Conservation (phyloP, 2,329 filamentous ascomycete genomes). For the Rhinocladiella mackenziei region DNA sequence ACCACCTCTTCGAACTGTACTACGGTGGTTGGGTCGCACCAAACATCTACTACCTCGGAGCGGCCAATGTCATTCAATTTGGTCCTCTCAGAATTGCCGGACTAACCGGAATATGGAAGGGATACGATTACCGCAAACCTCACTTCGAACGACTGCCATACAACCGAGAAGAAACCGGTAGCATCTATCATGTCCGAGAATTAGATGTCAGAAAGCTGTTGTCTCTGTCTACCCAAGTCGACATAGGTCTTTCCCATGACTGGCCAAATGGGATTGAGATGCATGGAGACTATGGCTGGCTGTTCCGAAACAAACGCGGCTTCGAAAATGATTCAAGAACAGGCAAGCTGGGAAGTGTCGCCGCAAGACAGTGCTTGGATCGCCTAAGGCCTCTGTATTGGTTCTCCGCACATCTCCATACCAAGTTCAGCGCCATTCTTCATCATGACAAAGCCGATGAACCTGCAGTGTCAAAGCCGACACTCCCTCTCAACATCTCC, state of each 20-base stretch:
- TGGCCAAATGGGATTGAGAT: conserved; percentile 85
- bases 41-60: conserved; percentile 95
- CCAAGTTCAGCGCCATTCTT: conserved; percentile 70
- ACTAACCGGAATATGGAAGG: conserved; percentile 93
- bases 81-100: conserved; percentile 84
- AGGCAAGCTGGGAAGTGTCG: conserved; percentile 72
- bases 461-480: background rate
- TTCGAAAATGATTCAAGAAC: conserved; percentile 72
- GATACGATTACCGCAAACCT: conserved; percentile 75
- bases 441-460: conserved; percentile 41
- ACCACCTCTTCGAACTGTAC: conserved; percentile 85
- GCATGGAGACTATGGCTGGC: conserved; percentile 62
- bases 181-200: conserved; percentile 86
- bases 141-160: conserved; percentile 88
- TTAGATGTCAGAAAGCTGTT: conserved; percentile 86
- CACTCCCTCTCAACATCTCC: background rate
- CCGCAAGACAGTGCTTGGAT: conserved; percentile 76
- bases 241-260: conserved; percentile 89
- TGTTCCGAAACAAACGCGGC: conserved; percentile 70
- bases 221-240: conserved; percentile 78
- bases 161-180: conserved; percentile 67
- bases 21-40: conserved; percentile 97
- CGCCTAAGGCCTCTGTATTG: conserved; percentile 77
- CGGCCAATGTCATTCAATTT: conserved; percentile 79
- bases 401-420: conserved; percentile 92